Evolutionary conservation across 805 yeast species (phyloP), one percentile per base, ranked within the genome.

Genomic region (Cyberlindnera petersonii): DNA sequence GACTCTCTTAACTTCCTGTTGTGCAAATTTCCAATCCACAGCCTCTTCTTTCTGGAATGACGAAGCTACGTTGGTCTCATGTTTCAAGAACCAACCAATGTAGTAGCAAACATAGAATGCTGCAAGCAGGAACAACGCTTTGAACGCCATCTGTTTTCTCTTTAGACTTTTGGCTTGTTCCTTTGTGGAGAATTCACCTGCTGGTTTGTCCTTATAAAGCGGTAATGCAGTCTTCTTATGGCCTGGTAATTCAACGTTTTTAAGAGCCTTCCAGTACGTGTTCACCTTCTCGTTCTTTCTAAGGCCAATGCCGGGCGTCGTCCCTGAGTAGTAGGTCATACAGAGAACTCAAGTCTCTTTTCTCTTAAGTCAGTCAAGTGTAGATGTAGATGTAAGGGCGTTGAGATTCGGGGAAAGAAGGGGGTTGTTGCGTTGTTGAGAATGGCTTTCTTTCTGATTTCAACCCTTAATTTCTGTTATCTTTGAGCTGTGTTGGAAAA

Each of bases 1-100:
- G 4, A 77, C 86, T n/a, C 66, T 56, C 50, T 71, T 78, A 22
- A 88, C 89, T 47, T 64, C 60, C 49, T 77, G 79, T 40, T 77
- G 33, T 1, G 53, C 53, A 4, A 48, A 48, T 2, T 52, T 43
- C 86, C 86, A 79, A 17, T 53, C 31, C 6, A 46, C 43, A 13
- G 29, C 23, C 37, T 37, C 42, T 29, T 34, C 44, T 20, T 20
- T 20, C 22, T 33, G 40, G 34, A 36, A 40, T 1, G 37, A 26
- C 10, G 44, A 21, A 23, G 34, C 28, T 19, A 27, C 38, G 34
- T 32, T 40, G 13, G 22, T 40, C 31, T 37, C 49, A 33, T 44
- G 47, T 27, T 36, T 55, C 21, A 53, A 36, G 33, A 43, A 50
- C 38, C 47, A 43, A 23, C 60, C 63, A 43, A 58, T 45, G 28